These are phyloP conservation scores for Suhomyces panamericanus DNA, from an alignment of 1,139 yeast species.

Conservation along the genomic window DNA sequence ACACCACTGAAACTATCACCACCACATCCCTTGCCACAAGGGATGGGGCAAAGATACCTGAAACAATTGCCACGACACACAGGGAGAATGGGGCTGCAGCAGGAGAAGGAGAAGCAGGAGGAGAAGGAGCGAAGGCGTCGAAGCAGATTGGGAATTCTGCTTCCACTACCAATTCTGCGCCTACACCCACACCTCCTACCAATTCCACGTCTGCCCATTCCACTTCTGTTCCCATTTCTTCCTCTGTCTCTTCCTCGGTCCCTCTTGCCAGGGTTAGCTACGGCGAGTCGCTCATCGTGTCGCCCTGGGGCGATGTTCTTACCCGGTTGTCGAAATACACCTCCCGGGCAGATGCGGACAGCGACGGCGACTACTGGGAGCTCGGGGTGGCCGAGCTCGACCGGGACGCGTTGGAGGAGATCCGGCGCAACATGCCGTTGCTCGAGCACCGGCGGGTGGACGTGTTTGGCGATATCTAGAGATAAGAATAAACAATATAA, in stretches of 20 bases:
- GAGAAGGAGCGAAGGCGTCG: no score
- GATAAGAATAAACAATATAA: background rate
- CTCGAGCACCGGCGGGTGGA: constrained; percentile 68
- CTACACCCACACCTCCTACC: background rate
- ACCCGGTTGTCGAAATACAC: constrained; percentile 50
- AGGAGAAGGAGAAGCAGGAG: no score
- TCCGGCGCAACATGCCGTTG: constrained; percentile 72
- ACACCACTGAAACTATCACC: background rate
- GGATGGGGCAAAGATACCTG: background rate
- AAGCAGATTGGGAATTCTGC: no score
- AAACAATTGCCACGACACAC: no score
- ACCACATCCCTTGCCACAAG: background rate
- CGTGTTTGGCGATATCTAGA: constrained; percentile 34
- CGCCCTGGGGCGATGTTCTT: constrained; percentile 87
- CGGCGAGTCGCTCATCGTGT: constrained; percentile 83
- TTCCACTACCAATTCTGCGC: background rate
- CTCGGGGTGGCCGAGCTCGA: constrained; percentile 74
- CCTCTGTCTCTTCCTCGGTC: background rate
- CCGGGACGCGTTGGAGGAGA: constrained; percentile 42
- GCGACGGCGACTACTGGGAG: constrained; percentile 53
- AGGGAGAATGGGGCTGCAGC: no score
- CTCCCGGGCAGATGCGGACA: constrained; percentile 38
- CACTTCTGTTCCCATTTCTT: background rate
- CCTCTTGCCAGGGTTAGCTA: constrained; percentile 50
- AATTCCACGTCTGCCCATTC: background rate